Conservation (phyloP, 805 yeast genomes). For the Barnettozyma wickerhamii region DNA sequence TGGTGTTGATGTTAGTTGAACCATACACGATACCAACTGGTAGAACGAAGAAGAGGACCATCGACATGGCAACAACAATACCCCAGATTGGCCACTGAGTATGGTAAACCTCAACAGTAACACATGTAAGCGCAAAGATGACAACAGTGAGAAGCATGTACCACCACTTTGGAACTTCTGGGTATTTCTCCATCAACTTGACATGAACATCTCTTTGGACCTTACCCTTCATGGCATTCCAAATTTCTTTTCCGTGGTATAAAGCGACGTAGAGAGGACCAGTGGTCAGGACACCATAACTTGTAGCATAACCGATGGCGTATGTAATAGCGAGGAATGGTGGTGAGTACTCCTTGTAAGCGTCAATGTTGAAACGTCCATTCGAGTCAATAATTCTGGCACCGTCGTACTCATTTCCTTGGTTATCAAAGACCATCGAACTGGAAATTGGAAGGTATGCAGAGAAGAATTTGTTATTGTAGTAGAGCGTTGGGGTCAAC, state of each 20-base stretch:
- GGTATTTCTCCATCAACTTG: constrained; percentile 53
- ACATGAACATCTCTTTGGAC: constrained; percentile 43
- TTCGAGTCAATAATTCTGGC: constrained; percentile 39
- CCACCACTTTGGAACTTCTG: constrained; percentile 67
- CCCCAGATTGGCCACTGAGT: constrained; percentile 54
- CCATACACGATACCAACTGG: constrained; percentile 63
- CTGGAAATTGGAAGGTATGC: constrained; percentile 40
- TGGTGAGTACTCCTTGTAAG: constrained; percentile 52
- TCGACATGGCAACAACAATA: constrained; percentile 49
- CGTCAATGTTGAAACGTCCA: constrained; percentile 40
- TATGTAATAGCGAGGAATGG: constrained; percentile 39
- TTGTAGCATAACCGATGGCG: constrained; percentile 54
- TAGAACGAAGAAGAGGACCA: constrained; percentile 50
- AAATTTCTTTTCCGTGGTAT: constrained; percentile 52
- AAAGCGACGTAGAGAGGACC: constrained; percentile 51
- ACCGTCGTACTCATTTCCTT: constrained; percentile 44
- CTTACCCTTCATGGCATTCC: constrained; percentile 33
- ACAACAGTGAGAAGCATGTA: constrained; percentile 46
- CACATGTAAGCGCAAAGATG: constrained; percentile 37
- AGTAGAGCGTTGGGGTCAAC: constrained; percentile 32
- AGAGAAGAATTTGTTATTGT: constrained; percentile 37
- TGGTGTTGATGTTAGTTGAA: constrained; percentile 55
- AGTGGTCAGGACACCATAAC: constrained; percentile 57
- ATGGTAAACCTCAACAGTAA: constrained; percentile 29
- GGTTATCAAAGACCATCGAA: constrained; percentile 47